A percentile compares a stretch with the other conserved stretches of the same genome.
Conservation (phyloP, 768 basidiomycete genomes). For the Serpula lacrymans region DNA sequence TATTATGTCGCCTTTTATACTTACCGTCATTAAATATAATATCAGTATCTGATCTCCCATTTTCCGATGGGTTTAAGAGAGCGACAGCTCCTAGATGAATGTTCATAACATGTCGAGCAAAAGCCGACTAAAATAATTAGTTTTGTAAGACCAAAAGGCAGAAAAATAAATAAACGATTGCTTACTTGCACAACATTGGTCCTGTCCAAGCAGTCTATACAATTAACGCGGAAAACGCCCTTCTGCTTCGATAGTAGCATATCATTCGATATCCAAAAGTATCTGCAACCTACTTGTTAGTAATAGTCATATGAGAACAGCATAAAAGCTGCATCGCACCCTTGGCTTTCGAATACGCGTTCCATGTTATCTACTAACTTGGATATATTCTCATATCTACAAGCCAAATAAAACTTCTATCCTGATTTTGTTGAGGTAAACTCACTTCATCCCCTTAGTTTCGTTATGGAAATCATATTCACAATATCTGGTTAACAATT, state of each 20-base stretch:
- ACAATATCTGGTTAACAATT: conserved; percentile 51
- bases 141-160: conserved; percentile 7
- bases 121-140: conserved; percentile 66
- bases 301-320: not conserved
- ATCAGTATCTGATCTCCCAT: conserved; percentile 60
- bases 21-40: conserved; percentile 75
- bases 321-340: conserved; percentile 36
- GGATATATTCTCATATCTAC: conserved; percentile 86
- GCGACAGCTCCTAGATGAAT: conserved; percentile 74
- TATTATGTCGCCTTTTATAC: conserved; percentile 8
- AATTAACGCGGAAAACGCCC: conserved; percentile 87
- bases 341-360: conserved; percentile 75
- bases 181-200: conserved; percentile 91
- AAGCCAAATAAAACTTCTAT: conserved; percentile 5
- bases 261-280: conserved; percentile 77
- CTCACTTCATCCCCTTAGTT: conserved; percentile 92
- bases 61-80: conserved; percentile 51
- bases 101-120: conserved; percentile 79
- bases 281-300: conserved; percentile 40
- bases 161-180: not conserved
- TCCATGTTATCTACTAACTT: conserved; percentile 71
- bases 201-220: conserved; percentile 93
- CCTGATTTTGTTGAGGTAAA: too few species aligned
- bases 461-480: conserved; percentile 94
- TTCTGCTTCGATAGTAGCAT: conserved; percentile 74